Conservation (phyloP, 83 land plant species). For the Isoetes engelmannii region DNA sequence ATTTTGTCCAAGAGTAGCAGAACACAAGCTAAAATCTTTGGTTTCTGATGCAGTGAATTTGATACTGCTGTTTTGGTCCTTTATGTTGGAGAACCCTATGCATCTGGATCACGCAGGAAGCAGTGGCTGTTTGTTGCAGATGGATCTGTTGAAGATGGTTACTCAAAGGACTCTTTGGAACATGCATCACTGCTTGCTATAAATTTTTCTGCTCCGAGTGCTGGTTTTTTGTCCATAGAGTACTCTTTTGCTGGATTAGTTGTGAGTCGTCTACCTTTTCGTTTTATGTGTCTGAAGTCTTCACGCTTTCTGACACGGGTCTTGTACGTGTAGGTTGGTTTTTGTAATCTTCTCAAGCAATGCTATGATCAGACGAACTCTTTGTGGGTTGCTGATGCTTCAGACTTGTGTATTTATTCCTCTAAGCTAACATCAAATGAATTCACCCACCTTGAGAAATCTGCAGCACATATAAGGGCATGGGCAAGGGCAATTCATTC, state of each 20-base stretch:
- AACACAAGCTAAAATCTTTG: too few relatives aligned
- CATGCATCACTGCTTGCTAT: constrained; percentile 51
- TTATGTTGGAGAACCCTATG: constrained; percentile 58
- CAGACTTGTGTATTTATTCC: constrained; percentile 44
- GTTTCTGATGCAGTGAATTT: constrained; percentile 60
- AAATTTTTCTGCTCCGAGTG: constrained; percentile 34
- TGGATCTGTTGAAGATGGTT: constrained; percentile 29
- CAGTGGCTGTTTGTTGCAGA: constrained; percentile 82
- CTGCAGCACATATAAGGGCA: constrained; percentile 30
- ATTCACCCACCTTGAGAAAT: constrained; percentile 38
- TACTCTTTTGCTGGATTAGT: constrained; percentile 41
- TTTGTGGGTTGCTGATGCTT: constrained; percentile 71
- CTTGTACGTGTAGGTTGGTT: too few relatives aligned
- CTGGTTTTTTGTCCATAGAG: constrained; percentile 39
- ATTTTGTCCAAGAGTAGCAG: too few relatives aligned
- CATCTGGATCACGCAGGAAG: constrained; percentile 37
- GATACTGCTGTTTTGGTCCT: constrained; percentile 59
- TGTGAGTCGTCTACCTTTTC: too few relatives aligned
- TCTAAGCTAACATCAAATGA: constrained; percentile 21
- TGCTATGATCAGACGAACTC: constrained; percentile 46
- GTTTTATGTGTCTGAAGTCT: too few relatives aligned
- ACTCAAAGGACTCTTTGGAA: constrained; percentile 22
- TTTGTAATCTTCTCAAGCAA: constrained; percentile 59
- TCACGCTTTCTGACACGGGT: too few relatives aligned
- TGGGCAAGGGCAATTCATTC: constrained; percentile 57